Percentiles rank a stretch among this genome's conserved stretches.
phyloP scores from a whole-genome alignment of 2,329 filamentous ascomycete genomes.

The Tolypocladium paradoxum region DNA sequence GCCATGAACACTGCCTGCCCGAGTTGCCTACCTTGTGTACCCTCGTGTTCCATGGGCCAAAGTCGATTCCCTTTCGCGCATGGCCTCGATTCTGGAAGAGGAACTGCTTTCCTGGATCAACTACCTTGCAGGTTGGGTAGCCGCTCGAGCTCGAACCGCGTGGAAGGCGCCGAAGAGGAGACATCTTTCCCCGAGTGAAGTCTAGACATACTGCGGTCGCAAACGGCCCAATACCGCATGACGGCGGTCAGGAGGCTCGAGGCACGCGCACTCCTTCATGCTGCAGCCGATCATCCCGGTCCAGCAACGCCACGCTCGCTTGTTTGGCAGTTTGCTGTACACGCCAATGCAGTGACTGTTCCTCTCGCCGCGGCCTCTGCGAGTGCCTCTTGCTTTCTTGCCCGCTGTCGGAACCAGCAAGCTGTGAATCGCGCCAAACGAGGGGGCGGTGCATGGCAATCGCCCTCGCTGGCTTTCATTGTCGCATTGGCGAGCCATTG shows the following conservation, averaged over 20 bases:
- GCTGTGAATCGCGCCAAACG: background rate
- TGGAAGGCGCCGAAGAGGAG: background rate
- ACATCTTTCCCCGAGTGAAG: background rate
- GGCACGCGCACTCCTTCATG: background rate
- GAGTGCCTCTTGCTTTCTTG: background rate
- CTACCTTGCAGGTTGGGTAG: no score
- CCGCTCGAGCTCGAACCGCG: no score
- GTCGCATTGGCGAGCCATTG: background rate
- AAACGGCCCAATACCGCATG: background rate
- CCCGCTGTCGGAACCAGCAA: background rate
- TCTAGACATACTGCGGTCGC: no score
- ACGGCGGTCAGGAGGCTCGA: background rate
- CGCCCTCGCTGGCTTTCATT: background rate
- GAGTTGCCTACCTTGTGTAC: no score
- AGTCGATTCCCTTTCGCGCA: no score
- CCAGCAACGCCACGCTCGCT: background rate
- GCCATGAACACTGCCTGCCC: no score
- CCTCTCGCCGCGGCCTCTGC: background rate
- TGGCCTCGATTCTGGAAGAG: no score
- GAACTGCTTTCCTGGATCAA: background rate
- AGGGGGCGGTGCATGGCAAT: no score
- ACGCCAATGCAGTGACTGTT: no score
- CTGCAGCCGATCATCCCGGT: background rate
- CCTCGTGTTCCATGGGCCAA: no score
- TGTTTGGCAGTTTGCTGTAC: background rate